A percentile compares a stretch with the other conserved stretches of the same genome.
Evolutionary conservation across 1,284 basidiomycete species (phyloP).

Genomic region (Naganishia sp.): DNA sequence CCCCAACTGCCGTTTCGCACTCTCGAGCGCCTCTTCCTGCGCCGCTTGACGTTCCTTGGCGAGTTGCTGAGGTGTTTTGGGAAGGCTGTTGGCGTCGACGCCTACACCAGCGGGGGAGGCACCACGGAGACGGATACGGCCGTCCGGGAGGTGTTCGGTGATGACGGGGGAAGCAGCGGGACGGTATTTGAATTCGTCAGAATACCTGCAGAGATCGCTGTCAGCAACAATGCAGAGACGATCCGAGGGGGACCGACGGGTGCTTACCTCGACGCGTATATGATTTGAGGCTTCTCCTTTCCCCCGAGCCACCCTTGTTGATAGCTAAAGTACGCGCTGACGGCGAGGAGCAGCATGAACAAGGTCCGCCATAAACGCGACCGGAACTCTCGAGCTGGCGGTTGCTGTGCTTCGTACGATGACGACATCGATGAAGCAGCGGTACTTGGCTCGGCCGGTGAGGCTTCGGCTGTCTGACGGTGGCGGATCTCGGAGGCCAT

Average conservation of each 20-base stretch:
- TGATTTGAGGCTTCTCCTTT: constrained; percentile 44
- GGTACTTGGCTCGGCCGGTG: not conserved
- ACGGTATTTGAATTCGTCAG: constrained; percentile 54
- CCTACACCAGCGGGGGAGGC: constrained; percentile 52
- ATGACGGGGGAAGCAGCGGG: constrained; percentile 55
- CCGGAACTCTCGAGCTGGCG: not conserved
- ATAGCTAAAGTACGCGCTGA: constrained; percentile 6
- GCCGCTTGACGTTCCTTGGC: constrained; percentile 39
- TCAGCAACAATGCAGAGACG: not conserved
- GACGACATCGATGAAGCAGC: not conserved
- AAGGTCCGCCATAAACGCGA: not conserved
- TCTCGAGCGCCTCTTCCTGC: constrained; percentile 44
- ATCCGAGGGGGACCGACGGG: not conserved
- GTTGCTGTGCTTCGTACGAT: not conserved
- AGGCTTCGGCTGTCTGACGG: not conserved
- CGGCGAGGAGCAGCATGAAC: not conserved
- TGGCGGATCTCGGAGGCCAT: constrained; percentile 22
- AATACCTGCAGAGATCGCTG: constrained; percentile 45
- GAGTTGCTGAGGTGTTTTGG: constrained; percentile 42
- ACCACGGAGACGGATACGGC: constrained; percentile 51
- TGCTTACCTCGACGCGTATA: constrained; percentile 52
- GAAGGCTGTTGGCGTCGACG: constrained; percentile 46
- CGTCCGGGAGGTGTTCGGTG: constrained; percentile 53
- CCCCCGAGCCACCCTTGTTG: constrained; percentile 30
- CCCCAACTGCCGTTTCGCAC: constrained; percentile 45